Base-by-base conservation (phyloP, 2,329 filamentous ascomycete species). In the Curvularia verruculosa region DNA sequence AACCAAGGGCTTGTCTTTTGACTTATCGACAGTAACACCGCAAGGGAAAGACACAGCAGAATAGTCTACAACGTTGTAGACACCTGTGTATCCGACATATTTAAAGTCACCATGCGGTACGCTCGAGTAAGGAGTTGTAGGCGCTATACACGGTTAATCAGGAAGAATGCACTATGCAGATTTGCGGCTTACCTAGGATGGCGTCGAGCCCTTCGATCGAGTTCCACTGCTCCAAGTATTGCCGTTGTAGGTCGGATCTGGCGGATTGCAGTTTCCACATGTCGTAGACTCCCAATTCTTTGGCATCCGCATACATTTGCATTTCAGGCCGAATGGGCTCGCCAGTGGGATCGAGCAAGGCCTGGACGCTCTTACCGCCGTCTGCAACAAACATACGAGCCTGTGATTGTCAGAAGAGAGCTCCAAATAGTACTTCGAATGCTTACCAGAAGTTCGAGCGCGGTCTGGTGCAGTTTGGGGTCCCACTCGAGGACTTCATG, bases 401-500 rank as follows among this genome's bases (percentile, higher is more conserved):
- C 72, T 76, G 28, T 8, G n/a, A 26, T 44, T 29, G 48, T 65
- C 29, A 63, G 37, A 9, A 26, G 18, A 12, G 26, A 9, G 7
- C 5, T 23, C 19, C 19, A 19, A 13, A n/a, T 18, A 10, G 18
- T 12, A 23, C 7, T 29, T 12, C 36, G 3, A 24, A 23, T n/a
- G 54, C 75, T 61, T 64, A 80, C 79, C 36, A 84, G 77, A 6
- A 85, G 75, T 40, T 79, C 76, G 70, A 84, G 78, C 0, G 81
- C 81, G 50, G 83, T 75, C 18, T 74, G 68, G 61, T 87, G 87
- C 51, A 83, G 78, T 61, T 81, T 78, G 21, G 83, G 74, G 63
- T 83, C 71, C 81, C 85, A 84, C 3, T 86, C 81, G 3, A 87
- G 75, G 54, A 88, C 69, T 44, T 88, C 81, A 63, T 85, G 79